Evolutionary conservation across 2,329 filamentous ascomycete species (phyloP).

Genomic region (Penicillium sp.): DNA sequence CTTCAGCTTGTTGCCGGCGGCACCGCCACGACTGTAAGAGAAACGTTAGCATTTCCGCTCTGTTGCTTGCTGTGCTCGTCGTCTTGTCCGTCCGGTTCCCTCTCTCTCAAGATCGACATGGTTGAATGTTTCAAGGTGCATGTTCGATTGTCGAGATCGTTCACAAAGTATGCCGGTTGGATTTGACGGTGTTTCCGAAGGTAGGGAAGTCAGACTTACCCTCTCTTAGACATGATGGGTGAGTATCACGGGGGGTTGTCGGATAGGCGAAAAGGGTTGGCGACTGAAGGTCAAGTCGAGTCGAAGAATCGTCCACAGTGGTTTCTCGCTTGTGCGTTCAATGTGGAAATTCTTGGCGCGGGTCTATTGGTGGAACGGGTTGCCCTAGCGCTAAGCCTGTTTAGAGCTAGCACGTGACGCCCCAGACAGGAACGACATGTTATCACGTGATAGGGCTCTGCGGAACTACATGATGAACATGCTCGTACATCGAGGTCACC

Average conservation of each 20-base stretch:
- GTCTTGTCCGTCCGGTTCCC: background rate
- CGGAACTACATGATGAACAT: background rate
- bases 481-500: background rate
- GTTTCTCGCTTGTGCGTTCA: constrained; percentile 48
- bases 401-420: constrained; percentile 12
- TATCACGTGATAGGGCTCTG: background rate
- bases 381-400: constrained; percentile 42
- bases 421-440: constrained; percentile 4
- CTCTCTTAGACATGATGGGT: constrained; percentile 54
- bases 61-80: background rate
- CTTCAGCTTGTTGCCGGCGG: constrained; percentile 99
- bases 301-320: constrained; percentile 31
- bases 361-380: constrained; percentile 26
- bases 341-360: constrained; percentile 45
- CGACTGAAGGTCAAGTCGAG: constrained; percentile 30
- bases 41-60: constrained; percentile 22
- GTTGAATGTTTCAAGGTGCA: constrained; percentile 10
- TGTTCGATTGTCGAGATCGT: constrained; percentile 13
- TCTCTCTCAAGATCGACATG: constrained; percentile 9
- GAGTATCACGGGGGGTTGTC: constrained; percentile 41
- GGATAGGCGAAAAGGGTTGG: constrained; percentile 38
- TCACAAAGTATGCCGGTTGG: constrained; percentile 14
- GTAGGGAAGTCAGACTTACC: constrained; percentile 40
- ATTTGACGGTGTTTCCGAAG: background rate
- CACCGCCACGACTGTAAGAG: constrained; percentile 67